phyloP scores from a whole-genome alignment of 1,284 basidiomycete species.

The Pterulicium gracile region DNA sequence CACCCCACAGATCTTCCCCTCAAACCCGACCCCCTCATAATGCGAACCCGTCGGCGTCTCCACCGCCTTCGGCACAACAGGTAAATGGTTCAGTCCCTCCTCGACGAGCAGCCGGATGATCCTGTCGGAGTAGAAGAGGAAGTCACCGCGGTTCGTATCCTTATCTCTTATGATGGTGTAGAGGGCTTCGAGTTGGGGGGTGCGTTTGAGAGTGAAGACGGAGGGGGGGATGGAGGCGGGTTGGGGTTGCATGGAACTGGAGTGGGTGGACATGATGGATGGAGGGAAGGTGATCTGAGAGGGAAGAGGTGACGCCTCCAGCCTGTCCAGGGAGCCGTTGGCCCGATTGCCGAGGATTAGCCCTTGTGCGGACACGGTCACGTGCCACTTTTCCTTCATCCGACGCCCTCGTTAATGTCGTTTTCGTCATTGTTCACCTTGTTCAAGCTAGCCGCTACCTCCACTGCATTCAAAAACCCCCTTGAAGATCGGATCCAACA shows the following conservation, averaged over 20 bases:
- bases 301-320: background rate
- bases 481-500: too few species aligned
- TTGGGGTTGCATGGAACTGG: background rate
- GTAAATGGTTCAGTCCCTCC: conserved; percentile 92
- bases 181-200: conserved; percentile 88
- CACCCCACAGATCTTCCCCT: conserved; percentile 91
- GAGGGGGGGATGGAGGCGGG: conserved; percentile 48
- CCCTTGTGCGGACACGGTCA: too few species aligned
- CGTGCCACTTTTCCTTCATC: too few species aligned
- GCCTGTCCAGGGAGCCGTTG: too few species aligned
- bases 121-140: conserved; percentile 89
- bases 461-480: too few species aligned
- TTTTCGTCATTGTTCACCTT: too few species aligned
- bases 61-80: conserved; percentile 77
- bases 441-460: too few species aligned
- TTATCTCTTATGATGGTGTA: conserved; percentile 93
- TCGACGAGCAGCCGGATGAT: conserved; percentile 70
- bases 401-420: too few species aligned
- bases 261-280: background rate
- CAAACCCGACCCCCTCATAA: conserved; percentile 85
- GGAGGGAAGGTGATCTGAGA: background rate
- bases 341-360: too few species aligned
- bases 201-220: conserved; percentile 79
- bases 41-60: conserved; percentile 73
- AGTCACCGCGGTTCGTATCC: conserved; percentile 82